Evolutionary conservation across 805 yeast genomes (phyloP).

Genomic region (Diddensiella santjacobensis): DNA sequence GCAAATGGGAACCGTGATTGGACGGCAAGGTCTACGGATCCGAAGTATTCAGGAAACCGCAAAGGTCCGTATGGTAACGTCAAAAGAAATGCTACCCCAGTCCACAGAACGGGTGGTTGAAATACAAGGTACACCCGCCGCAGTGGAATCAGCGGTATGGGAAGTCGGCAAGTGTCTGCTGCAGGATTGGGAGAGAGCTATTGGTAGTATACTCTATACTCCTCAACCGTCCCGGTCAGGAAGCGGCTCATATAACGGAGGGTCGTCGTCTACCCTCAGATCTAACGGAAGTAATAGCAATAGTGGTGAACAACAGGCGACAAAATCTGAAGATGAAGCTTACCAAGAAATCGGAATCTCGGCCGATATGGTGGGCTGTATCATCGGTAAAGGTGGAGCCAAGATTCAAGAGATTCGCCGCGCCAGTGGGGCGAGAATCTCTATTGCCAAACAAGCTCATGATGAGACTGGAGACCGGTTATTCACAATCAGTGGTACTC

Average conservation of each 20-base stretch:
- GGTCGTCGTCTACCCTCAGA: neutral
- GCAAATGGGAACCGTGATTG: conserved; percentile 86
- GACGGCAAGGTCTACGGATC: conserved; percentile 76
- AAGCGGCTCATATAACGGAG: conserved; percentile 6
- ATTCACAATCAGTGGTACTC: conserved; percentile 66
- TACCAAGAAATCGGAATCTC: conserved; percentile 52
- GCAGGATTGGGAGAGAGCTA: conserved; percentile 67
- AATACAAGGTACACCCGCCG: conserved; percentile 70
- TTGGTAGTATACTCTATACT: conserved; percentile 60
- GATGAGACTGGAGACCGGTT: conserved; percentile 56
- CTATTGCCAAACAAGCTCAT: conserved; percentile 66
- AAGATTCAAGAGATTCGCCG: conserved; percentile 84
- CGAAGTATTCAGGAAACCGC: conserved; percentile 68
- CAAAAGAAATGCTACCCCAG: conserved; percentile 75
- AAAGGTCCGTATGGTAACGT: conserved; percentile 78
- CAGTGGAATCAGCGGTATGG: conserved; percentile 54
- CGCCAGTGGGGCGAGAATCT: conserved; percentile 71
- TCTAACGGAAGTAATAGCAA: neutral
- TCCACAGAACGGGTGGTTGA: conserved; percentile 85
- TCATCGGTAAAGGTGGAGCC: conserved; percentile 81
- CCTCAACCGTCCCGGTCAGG: neutral
- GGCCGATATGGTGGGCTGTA: conserved; percentile 80
- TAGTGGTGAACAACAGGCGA: too few relatives aligned
- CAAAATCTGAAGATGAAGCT: conserved; percentile 36
- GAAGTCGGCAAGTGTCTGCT: conserved; percentile 66